Base-by-base conservation (phyloP, 2,329 filamentous ascomycete species). In the Dryadomyces quercivorus region DNA sequence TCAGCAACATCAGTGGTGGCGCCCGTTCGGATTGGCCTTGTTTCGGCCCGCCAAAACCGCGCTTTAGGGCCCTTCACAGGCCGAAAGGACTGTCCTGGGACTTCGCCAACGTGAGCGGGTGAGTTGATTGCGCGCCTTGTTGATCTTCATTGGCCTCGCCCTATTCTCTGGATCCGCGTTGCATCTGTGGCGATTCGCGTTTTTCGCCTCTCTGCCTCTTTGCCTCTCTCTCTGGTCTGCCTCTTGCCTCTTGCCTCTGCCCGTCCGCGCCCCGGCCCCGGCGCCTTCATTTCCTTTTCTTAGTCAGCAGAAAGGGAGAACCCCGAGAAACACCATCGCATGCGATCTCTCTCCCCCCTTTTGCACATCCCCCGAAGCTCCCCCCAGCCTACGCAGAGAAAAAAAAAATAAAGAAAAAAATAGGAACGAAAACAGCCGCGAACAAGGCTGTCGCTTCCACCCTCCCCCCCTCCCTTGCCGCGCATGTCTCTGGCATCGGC, bases 31-130 rank as follows among this genome's bases (percentile, higher is more conserved):
- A 50, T 49, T 53, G 53, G 48, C 26, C 51, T 54, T 55, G 46
- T 52, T 36, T 53, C 55, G 55, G 57, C 26, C 57, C 55, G 51
- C 51, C 51, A 49, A 57, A 55, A 51, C 57, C 51, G 49, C 44
- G 57, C 48, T 48, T 55, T 55, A 55, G 57, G 55, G 52, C 52
- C 50, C 26, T n/a, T 16, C 15, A 48, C 44, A 43, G 26, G 44
- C 50, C 38, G 22, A 50, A 21, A 22, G 36, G 16, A 45, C 13
- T 38, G 34, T 18, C 7, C 26, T 20, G 15, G 42, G 44, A 22
- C 26, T n/a, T 38, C 9, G 26, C 13, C 31, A 47, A 31, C 43
- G 18, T 47, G 51, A 47, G 43, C 51, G 44, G 43, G 51, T 52
- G 43, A 46, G 51, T 49, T 36, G 44, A 52, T 20, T 26, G 34